Percentiles rank a stretch among this genome's conserved stretches.
Conservation (phyloP, 1,284 basidiomycete species). For the Amylostereum areolatum region DNA sequence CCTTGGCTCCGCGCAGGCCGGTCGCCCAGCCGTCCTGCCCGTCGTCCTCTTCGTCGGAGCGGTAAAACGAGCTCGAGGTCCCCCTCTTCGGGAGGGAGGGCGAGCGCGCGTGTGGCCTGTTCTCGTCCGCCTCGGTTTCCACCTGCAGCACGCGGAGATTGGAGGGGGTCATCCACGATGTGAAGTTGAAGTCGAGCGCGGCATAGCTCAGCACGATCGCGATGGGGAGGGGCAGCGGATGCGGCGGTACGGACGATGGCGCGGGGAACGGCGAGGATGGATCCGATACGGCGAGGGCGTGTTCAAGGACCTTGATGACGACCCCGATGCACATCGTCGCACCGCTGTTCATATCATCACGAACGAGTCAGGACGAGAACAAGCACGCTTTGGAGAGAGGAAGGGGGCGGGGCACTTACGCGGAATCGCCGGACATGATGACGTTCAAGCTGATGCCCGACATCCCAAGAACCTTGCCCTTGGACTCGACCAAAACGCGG, state of each 20-base stretch:
- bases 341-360: constrained; percentile 45
- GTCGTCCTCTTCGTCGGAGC: constrained; percentile 13
- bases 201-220: constrained; percentile 81
- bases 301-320: constrained; percentile 79
- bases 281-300: constrained; percentile 32
- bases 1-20: constrained; percentile 58
- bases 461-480: constrained; percentile 81
- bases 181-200: constrained; percentile 93
- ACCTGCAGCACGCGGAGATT: constrained; percentile 75
- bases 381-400: neutral
- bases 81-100: constrained; percentile 9
- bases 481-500: constrained; percentile 74
- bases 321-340: constrained; percentile 81
- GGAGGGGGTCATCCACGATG: constrained; percentile 92
- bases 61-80: constrained; percentile 13
- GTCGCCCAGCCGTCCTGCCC: constrained; percentile 13
- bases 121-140: constrained; percentile 20
- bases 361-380: neutral
- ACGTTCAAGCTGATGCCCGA: constrained; percentile 69
- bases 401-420: constrained; percentile 49
- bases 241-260: constrained; percentile 7
- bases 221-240: constrained; percentile 51
- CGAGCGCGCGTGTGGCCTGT: constrained; percentile 10
- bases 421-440: constrained; percentile 86
- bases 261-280: constrained; percentile 6